Conservation (phyloP, 2,329 filamentous ascomycete species). For the Colletotrichum cuscutae region DNA sequence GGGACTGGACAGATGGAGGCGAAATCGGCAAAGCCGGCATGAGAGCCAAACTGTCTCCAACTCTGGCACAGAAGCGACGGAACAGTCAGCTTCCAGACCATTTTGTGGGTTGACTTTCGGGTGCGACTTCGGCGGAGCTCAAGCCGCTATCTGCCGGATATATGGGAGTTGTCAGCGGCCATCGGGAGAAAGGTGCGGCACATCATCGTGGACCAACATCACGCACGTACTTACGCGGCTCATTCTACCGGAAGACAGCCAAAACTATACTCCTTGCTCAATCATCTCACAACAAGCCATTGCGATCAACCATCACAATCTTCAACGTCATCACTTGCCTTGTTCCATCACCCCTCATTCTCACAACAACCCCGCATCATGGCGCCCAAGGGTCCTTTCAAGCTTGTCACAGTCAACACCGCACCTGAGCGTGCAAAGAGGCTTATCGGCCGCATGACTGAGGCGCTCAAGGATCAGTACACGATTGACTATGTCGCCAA, state of each 20-base stretch:
- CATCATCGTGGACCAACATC: not conserved
- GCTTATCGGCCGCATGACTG: slow-evolving; percentile 69
- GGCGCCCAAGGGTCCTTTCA: slow-evolving; percentile 65
- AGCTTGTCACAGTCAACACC: slow-evolving; percentile 75
- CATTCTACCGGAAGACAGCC: not conserved
- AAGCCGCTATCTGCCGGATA: not conserved
- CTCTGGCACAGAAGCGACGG: not conserved
- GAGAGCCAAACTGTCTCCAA: not conserved
- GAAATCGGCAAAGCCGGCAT: slow-evolving; percentile 18
- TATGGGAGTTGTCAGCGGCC: not conserved
- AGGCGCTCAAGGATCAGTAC: slow-evolving; percentile 71
- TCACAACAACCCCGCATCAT: slow-evolving; percentile 27
- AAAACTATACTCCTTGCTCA: no score
- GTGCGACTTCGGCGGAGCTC: not conserved
- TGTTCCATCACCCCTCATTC: not conserved
- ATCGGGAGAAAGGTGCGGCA: not conserved
- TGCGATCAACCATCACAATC: no score
- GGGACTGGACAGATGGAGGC: not conserved
- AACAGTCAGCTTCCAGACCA: not conserved
- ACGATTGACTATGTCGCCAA: slow-evolving; percentile 72
- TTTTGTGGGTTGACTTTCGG: not conserved
- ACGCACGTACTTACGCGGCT: not conserved
- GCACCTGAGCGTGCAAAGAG: slow-evolving; percentile 72
- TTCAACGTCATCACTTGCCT: not conserved
- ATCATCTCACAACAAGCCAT: no score